These are phyloP conservation scores for Pseudoneurospora amorphoporcata DNA, from an alignment of 495 filamentous ascomycete genomes.

Conservation along the genomic window DNA sequence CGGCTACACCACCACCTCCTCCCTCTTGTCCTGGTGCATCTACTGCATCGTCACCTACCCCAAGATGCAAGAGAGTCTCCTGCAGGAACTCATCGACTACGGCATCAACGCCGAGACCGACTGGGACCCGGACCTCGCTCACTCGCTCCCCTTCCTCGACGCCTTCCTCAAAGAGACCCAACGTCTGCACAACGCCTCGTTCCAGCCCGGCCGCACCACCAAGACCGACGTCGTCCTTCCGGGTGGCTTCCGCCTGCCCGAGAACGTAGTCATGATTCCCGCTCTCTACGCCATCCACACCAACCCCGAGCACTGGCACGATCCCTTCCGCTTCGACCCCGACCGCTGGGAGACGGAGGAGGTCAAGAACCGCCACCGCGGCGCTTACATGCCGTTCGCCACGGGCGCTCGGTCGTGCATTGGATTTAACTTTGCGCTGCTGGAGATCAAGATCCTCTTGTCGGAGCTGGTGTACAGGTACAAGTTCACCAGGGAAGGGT, in stretches of 20 bases:
- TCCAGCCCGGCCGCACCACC: conserved; percentile 45
- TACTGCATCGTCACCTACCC: conserved; percentile 39
- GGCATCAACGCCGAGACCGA: conserved; percentile 23
- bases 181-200: conserved; percentile 44
- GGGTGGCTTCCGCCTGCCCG: conserved; percentile 43
- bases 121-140: conserved; percentile 30
- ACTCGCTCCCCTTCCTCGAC: conserved; percentile 36
- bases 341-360: conserved; percentile 44
- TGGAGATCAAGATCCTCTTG: conserved; percentile 43
- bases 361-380: conserved; percentile 34
- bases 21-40: conserved; percentile 44
- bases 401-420: conserved; percentile 42
- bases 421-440: conserved; percentile 48
- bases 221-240: conserved; percentile 42
- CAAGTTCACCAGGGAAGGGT: conserved; percentile 31
- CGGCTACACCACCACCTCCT: conserved; percentile 44
- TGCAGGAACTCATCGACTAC: conserved; percentile 46
- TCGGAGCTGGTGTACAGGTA: conserved; percentile 44
- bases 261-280: conserved; percentile 37
- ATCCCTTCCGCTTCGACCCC: conserved; percentile 42
- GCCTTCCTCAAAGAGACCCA: conserved; percentile 50
- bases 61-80: conserved; percentile 39
- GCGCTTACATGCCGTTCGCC: conserved; percentile 43
- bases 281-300: conserved; percentile 43
- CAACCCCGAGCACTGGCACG: conserved; percentile 41